A percentile compares a stretch with the other conserved stretches of the same genome.
Conservation (phyloP, 1,139 yeast genomes). For the Casaregolazyma lundiana region DNA sequence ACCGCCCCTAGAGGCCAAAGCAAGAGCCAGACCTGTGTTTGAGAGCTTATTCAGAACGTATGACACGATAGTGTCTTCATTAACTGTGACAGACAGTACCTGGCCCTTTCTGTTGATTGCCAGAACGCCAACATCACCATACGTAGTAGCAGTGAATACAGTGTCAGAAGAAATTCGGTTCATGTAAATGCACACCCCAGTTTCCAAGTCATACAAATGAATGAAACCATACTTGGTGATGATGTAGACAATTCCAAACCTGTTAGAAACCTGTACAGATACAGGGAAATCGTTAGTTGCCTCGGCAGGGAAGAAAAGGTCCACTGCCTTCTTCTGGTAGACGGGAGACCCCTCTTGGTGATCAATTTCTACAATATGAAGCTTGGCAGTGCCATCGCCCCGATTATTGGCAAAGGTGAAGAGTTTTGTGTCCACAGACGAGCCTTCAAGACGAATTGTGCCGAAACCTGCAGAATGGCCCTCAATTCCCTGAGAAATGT, state of each 20-base stretch:
- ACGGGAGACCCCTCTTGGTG: conserved; percentile 82
- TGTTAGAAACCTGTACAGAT: conserved; percentile 78
- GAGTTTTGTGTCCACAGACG: conserved; percentile 72
- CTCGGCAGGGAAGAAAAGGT: conserved; percentile 95
- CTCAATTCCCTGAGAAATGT: conserved; percentile 93
- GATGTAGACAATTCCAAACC: conserved; percentile 81
- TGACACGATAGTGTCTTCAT: conserved; percentile 81
- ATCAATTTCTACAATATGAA: conserved; percentile 94
- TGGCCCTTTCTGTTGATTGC: conserved; percentile 95
- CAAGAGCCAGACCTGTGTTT: conserved; percentile 80
- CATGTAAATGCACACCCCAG: conserved; percentile 88
- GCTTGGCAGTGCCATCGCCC: conserved; percentile 75
- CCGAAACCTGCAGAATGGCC: conserved; percentile 97
- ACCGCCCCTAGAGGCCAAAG: conserved; percentile 92
- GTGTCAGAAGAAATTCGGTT: conserved; percentile 97
- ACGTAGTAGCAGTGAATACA: conserved; percentile 83
- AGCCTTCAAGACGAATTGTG: conserved; percentile 66
- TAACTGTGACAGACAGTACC: conserved; percentile 86
- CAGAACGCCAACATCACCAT: conserved; percentile 72
- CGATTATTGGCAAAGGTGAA: conserved; percentile 87
- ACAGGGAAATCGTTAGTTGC: conserved; percentile 97
- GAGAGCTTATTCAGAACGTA: conserved; percentile 83
- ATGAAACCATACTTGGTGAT: conserved; percentile 95
- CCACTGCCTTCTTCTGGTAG: conserved; percentile 85
- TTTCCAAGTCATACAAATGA: conserved; percentile 89